Conservation (phyloP, 352 stramenopile genomes). For the Plasmopara muralis region DNA sequence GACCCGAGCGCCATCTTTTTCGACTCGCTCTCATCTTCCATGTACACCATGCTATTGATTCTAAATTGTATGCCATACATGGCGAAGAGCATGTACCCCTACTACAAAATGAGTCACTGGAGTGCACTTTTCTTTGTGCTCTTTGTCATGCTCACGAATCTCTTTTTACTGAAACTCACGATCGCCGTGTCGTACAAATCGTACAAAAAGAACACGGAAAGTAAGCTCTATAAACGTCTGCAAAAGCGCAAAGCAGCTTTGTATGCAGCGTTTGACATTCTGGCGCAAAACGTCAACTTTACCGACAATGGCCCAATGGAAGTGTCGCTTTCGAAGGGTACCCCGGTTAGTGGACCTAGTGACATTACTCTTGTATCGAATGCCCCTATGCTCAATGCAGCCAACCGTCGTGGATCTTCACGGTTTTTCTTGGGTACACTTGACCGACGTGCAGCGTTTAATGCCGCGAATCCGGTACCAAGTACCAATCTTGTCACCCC, state of each 20-base stretch:
- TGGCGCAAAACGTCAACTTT: constrained; percentile 53
- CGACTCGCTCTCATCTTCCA: constrained; percentile 53
- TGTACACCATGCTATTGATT: constrained; percentile 82
- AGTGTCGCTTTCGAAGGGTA: not conserved
- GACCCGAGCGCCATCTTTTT: constrained; percentile 53
- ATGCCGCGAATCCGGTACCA: constrained; percentile 18
- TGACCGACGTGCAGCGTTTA: constrained; percentile 41
- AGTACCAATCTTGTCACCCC: constrained; percentile 32
- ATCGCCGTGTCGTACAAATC: constrained; percentile 80
- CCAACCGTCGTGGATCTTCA: constrained; percentile 50
- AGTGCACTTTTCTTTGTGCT: constrained; percentile 74
- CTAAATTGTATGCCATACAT: constrained; percentile 77
- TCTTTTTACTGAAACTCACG: constrained; percentile 80
- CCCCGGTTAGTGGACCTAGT: constrained; percentile 12
- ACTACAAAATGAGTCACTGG: constrained; percentile 73
- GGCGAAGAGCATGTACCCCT: constrained; percentile 78
- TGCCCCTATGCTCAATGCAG: constrained; percentile 27
- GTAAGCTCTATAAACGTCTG: constrained; percentile 78
- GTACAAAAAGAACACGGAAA: constrained; percentile 83
- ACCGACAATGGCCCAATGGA: constrained; percentile 23
- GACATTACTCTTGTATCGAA: constrained; percentile 26
- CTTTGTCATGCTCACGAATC: constrained; percentile 72
- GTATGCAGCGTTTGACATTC: constrained; percentile 70
- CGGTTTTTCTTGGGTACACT: constrained; percentile 44
- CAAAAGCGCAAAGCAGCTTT: constrained; percentile 80